These are phyloP conservation scores for Mycena albidolilacea DNA, from an alignment of 768 basidiomycete genomes.

Conservation along the genomic window DNA sequence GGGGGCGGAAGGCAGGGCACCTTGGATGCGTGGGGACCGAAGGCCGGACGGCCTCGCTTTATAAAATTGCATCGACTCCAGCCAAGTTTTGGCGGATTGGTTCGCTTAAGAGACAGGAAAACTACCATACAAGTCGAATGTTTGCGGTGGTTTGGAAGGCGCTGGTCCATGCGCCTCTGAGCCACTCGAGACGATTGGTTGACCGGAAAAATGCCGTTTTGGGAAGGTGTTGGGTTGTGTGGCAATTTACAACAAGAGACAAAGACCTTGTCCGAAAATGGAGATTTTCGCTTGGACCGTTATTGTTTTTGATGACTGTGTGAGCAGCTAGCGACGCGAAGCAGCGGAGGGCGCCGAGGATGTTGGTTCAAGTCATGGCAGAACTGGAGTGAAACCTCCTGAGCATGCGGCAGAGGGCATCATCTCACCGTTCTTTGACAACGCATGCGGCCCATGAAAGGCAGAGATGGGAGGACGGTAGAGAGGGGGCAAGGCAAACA, in stretches of 20 bases:
- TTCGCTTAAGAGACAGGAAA: constrained; percentile 13
- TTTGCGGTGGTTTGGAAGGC: constrained; percentile 28
- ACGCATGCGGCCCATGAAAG: no score
- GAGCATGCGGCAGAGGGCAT: no score
- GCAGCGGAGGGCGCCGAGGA: no score
- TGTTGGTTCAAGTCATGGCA: no score
- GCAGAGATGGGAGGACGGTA: no score
- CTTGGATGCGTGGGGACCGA: constrained; percentile 21
- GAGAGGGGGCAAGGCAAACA: no score
- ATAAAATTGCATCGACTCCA: constrained; percentile 18
- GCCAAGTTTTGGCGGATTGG: constrained; percentile 26
- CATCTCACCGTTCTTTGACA: no score
- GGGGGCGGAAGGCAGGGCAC: neutral
- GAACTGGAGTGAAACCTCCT: no score
- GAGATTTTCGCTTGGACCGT: no score
- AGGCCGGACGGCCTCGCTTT: constrained; percentile 16
- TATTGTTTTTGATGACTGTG: no score
- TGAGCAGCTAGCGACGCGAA: no score
- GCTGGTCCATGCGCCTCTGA: constrained; percentile 30
- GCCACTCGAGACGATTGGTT: constrained; percentile 35
- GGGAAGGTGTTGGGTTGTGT: constrained; percentile 30
- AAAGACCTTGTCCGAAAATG: no score
- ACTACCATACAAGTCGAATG: constrained; percentile 33
- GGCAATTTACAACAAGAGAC: neutral
- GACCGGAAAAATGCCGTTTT: constrained; percentile 16